Evolutionary conservation across 2,329 filamentous ascomycete genomes (phyloP).

Genomic region (Talaromyces amestolkiae): DNA sequence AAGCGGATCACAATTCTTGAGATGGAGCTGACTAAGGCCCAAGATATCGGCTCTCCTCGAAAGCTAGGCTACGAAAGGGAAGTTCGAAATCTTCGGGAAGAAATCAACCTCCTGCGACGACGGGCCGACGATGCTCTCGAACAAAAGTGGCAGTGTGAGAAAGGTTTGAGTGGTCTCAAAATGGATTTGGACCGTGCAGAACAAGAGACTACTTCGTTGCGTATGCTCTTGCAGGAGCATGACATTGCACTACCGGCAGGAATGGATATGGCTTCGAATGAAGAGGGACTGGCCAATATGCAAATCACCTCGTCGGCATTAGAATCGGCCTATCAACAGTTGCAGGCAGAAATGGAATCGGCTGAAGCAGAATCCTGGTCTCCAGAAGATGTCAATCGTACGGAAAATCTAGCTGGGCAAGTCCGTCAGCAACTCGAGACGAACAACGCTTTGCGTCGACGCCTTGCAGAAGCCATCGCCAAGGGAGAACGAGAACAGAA

Average conservation of each 20-base stretch:
- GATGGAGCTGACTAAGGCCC: conserved; percentile 70
- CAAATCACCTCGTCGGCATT: conserved; percentile 69
- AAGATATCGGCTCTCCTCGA: conserved; percentile 61
- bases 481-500: conserved; percentile 83
- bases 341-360: conserved; percentile 67
- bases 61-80: conserved; percentile 81
- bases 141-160: conserved; percentile 94
- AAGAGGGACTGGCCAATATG: conserved; percentile 42
- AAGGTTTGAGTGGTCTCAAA: conserved; percentile 80
- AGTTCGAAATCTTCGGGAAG: conserved; percentile 72
- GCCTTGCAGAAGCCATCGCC: conserved; percentile 74
- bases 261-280: conserved; percentile 50
- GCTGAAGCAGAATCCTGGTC: conserved; percentile 69
- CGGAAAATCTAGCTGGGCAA: conserved; percentile 75
- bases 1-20: conserved; percentile 78
- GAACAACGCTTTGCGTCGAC: conserved; percentile 71
- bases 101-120: conserved; percentile 78
- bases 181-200: conserved; percentile 96
- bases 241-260: conserved; percentile 72
- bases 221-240: conserved; percentile 73
- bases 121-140: conserved; percentile 91
- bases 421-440: conserved; percentile 76
- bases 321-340: conserved; percentile 69
- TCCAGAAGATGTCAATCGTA: conserved; percentile 65
- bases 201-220: conserved; percentile 83